Conservation (phyloP, 2,329 filamentous ascomycete genomes). For the Penicillium griseofulvum region DNA sequence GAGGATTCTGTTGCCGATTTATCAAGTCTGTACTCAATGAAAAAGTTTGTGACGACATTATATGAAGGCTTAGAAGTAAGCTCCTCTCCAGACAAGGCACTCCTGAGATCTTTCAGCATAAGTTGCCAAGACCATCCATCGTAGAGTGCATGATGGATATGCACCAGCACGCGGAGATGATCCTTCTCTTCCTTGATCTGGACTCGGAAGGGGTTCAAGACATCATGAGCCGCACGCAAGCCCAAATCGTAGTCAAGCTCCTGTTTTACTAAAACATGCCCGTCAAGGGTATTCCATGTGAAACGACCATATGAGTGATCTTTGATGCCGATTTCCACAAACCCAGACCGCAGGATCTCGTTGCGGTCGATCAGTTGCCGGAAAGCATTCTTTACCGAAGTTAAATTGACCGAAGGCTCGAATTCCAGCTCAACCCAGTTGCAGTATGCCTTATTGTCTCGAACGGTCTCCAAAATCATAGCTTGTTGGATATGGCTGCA, state of each 20-base stretch:
- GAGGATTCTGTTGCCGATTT: slow-evolving; percentile 45
- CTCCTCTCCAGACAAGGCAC: slow-evolving; percentile 44
- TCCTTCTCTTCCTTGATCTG: slow-evolving; percentile 47
- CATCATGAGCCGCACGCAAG: slow-evolving; percentile 32
- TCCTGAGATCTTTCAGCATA: slow-evolving; percentile 64
- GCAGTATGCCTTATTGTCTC: slow-evolving; percentile 63
- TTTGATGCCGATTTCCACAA: slow-evolving; percentile 51
- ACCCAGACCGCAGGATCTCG: slow-evolving; percentile 71
- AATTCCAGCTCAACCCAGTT: slow-evolving; percentile 72
- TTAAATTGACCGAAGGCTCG: slow-evolving; percentile 31
- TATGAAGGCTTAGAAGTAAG: slow-evolving; percentile 57
- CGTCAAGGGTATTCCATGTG: slow-evolving; percentile 56
- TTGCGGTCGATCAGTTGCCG: slow-evolving; percentile 53
- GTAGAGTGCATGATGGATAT: slow-evolving; percentile 80
- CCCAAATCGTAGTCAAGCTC: slow-evolving; percentile 42
- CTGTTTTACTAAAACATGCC: slow-evolving; percentile 46
- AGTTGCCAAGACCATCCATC: slow-evolving; percentile 92
- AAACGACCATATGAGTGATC: slow-evolving; percentile 59
- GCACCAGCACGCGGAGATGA: slow-evolving; percentile 43
- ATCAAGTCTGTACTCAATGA: slow-evolving; percentile 31
- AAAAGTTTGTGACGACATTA: slow-evolving; percentile 55
- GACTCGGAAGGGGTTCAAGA: slow-evolving; percentile 62
- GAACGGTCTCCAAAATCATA: slow-evolving; percentile 74
- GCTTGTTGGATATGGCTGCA: slow-evolving; percentile 74
- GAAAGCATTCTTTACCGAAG: slow-evolving; percentile 53